A percentile compares a stretch with the other conserved stretches of the same genome.
Evolutionary conservation across 441 rosid species (phyloP).

Genomic region (Omphalea diandra): DNA sequence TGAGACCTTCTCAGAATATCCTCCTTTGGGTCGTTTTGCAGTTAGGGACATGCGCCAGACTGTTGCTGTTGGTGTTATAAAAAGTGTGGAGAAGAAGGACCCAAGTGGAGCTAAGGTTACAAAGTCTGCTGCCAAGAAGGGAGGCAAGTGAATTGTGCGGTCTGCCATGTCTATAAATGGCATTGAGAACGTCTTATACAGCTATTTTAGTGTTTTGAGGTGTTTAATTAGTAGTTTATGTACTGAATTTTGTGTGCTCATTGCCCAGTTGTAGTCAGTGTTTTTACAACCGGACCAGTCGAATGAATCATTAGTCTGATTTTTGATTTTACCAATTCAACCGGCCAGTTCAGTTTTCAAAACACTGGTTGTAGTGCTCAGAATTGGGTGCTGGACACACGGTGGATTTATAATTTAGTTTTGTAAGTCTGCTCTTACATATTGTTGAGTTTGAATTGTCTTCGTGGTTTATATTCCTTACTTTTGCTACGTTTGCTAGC

Average conservation of each 20-base stretch:
- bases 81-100: too few relatives aligned
- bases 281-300: too few relatives aligned
- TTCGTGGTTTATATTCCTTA: too few relatives aligned
- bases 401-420: neutral
- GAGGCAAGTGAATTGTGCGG: conserved; percentile 43
- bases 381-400: conserved; percentile 12
- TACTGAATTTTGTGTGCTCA: neutral
- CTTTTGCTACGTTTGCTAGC: too few relatives aligned
- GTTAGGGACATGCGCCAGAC: conserved; percentile 44
- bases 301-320: too few relatives aligned
- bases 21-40: conserved; percentile 42
- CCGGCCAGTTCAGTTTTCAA: too few relatives aligned
- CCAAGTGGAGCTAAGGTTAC: too few relatives aligned
- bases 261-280: neutral
- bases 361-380: neutral
- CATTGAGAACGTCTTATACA: neutral
- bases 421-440: too few relatives aligned
- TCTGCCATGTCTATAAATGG: too few relatives aligned
- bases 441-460: too few relatives aligned
- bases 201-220: neutral
- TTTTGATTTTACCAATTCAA: too few relatives aligned
- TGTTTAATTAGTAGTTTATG: neutral
- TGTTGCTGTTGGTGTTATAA: too few relatives aligned
- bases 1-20: conserved; percentile 44
- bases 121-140: conserved; percentile 50